These are phyloP conservation scores for Gaeumannomyces sp. DNA, from an alignment of 2,329 filamentous ascomycete species.

Conservation along the genomic window DNA sequence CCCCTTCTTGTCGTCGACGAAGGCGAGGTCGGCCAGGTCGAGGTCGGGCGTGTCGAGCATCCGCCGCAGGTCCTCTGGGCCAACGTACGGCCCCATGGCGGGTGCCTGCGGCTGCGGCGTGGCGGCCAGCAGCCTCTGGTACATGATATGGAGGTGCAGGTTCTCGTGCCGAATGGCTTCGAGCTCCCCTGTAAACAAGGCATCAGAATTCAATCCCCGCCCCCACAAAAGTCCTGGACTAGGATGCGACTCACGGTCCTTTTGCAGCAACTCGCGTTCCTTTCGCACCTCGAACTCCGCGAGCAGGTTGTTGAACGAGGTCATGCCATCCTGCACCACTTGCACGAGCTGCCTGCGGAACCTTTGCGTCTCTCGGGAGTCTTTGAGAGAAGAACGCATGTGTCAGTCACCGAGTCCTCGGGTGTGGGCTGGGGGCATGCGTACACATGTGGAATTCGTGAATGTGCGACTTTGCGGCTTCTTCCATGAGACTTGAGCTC, in stretches of 20 bases:
- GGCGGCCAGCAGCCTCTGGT: not conserved
- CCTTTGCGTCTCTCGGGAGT: not conserved
- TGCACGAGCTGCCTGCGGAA: not conserved
- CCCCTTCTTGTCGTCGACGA: conserved; percentile 6
- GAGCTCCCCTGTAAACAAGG: not conserved
- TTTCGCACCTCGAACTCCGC: not conserved
- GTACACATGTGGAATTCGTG: not conserved
- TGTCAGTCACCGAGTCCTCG: not conserved
- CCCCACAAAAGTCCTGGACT: not conserved
- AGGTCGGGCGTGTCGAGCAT: conserved; percentile 2
- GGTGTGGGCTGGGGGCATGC: not conserved
- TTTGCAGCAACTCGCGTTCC: not conserved
- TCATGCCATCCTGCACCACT: not conserved
- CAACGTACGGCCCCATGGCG: not conserved
- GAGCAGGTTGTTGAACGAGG: not conserved
- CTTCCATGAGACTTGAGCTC: conserved; percentile 9
- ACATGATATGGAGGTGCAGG: not conserved
- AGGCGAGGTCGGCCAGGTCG: conserved; percentile 6
- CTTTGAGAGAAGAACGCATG: not conserved
- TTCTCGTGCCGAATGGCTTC: conserved; percentile 5
- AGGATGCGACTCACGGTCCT: not conserved
- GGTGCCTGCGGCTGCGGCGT: not conserved
- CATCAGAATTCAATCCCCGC: not conserved
- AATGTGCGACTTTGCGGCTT: conserved; percentile 12
- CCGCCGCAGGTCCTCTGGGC: conserved; percentile 1